Conservation (phyloP, 805 yeast genomes). For the Lipomyces kockii region DNA sequence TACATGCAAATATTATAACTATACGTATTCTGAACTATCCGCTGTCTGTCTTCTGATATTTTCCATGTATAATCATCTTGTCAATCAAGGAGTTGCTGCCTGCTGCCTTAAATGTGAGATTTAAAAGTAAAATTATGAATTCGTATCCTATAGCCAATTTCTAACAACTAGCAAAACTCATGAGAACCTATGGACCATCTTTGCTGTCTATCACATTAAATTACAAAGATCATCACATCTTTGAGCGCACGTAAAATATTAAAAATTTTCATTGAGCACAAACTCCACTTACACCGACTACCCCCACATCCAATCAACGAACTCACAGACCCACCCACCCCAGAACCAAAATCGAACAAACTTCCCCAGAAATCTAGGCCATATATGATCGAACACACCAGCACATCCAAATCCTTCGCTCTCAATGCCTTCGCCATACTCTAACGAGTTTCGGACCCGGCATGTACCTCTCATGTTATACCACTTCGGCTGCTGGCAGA, state of each 20-base stretch:
- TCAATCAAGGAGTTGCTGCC: too few relatives aligned
- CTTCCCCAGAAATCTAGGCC: slow-evolving; percentile 57
- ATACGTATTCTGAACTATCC: too few relatives aligned
- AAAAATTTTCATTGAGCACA: not conserved
- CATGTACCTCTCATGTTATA: slow-evolving; percentile 89
- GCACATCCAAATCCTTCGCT: slow-evolving; percentile 87
- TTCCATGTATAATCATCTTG: too few relatives aligned
- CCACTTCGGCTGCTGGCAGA: slow-evolving; percentile 89
- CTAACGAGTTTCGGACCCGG: slow-evolving; percentile 70
- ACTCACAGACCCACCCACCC: slow-evolving; percentile 44
- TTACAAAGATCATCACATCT: too few relatives aligned
- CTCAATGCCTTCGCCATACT: slow-evolving; percentile 87
- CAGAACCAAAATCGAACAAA: slow-evolving; percentile 46
- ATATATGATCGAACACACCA: slow-evolving; percentile 56
- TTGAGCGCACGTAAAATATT: not conserved
- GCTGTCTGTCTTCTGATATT: too few relatives aligned
- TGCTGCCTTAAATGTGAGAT: too few relatives aligned
- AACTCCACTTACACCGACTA: slow-evolving; percentile 6
- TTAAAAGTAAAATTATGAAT: too few relatives aligned
- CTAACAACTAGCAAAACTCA: too few relatives aligned
- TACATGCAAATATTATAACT: too few relatives aligned
- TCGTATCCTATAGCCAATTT: too few relatives aligned
- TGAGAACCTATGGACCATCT: too few relatives aligned
- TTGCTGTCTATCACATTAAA: too few relatives aligned
- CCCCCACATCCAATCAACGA: slow-evolving; percentile 42